Conservation (phyloP, 1,284 basidiomycete species). For the Wallemia mellicola region DNA sequence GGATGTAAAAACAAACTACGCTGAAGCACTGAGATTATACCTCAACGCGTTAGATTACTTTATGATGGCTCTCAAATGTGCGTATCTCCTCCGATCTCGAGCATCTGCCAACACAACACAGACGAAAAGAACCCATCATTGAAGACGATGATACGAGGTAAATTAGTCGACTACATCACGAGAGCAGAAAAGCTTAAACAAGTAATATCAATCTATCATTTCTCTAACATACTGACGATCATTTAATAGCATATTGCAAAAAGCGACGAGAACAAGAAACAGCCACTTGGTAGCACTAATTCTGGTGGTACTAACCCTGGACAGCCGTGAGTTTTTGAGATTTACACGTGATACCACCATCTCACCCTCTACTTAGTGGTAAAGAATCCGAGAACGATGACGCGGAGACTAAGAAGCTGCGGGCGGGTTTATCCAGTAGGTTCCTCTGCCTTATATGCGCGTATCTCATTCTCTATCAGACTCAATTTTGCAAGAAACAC, state of each 20-base stretch:
- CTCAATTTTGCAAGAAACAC: conserved; percentile 76
- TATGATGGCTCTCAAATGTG: conserved; percentile 63
- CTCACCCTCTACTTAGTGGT: background rate
- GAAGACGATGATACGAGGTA: conserved; percentile 55
- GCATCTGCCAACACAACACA: conserved; percentile 13
- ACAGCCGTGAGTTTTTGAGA: conserved; percentile 28
- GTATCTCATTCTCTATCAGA: too few relatives aligned
- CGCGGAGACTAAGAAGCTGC: conserved; percentile 78
- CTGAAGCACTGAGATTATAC: conserved; percentile 61
- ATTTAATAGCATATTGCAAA: conserved; percentile 26
- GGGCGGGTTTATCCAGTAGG: conserved; percentile 44
- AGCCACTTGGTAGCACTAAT: conserved; percentile 33
- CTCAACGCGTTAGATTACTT: conserved; percentile 84
- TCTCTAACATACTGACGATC: background rate
- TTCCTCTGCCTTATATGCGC: background rate
- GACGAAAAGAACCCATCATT: conserved; percentile 92
- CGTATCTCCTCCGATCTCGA: conserved; percentile 8
- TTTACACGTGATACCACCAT: conserved; percentile 2
- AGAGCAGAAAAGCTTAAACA: conserved; percentile 80
- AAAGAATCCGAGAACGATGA: conserved; percentile 44
- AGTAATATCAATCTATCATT: conserved; percentile 5
- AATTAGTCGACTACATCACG: conserved; percentile 72
- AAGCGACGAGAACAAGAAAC: conserved; percentile 34
- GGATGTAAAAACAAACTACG: conserved; percentile 76
- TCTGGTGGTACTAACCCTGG: conserved; percentile 31